Percentiles rank a stretch among this genome's conserved stretches.
These are phyloP conservation scores for Osmanthus fragrans DNA, from an alignment of 257 asterid genomes.

Conservation along the genomic window DNA sequence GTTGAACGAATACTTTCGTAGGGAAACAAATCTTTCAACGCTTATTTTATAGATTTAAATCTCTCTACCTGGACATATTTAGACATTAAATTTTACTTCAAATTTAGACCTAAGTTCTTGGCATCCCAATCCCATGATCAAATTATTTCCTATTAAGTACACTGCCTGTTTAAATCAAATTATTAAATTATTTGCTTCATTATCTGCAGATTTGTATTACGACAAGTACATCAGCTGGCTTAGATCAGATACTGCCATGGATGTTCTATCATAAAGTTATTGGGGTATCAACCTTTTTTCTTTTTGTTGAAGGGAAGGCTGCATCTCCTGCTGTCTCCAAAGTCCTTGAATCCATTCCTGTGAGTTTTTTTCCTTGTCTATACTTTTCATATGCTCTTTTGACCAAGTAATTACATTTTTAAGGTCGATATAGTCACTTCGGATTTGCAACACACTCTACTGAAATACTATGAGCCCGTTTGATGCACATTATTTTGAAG, in stretches of 20 bases:
- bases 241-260: slow-evolving; percentile 75
- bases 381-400: slow-evolving; percentile 12
- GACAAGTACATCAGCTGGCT: slow-evolving; percentile 59
- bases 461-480: background rate
- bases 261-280: slow-evolving; percentile 70
- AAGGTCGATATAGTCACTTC: background rate
- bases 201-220: slow-evolving; percentile 59
- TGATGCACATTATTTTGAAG: too few relatives aligned
- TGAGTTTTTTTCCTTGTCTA: slow-evolving; percentile 28
- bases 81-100: background rate
- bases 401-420: slow-evolving; percentile 1
- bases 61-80: background rate
- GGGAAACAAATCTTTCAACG: background rate
- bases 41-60: background rate
- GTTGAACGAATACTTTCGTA: background rate
- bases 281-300: slow-evolving; percentile 53
- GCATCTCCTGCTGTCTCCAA: slow-evolving; percentile 45
- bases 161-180: background rate
- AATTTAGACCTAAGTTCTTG: slow-evolving; percentile 13
- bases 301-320: slow-evolving; percentile 63
- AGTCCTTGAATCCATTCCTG: slow-evolving; percentile 60
- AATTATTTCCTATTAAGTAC: background rate
- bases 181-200: background rate
- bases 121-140: slow-evolving; percentile 3
- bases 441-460: slow-evolving; percentile 1